Evolutionary conservation across 2,329 filamentous ascomycete species (phyloP).

Genomic region (Colletotrichum tabaci): DNA sequence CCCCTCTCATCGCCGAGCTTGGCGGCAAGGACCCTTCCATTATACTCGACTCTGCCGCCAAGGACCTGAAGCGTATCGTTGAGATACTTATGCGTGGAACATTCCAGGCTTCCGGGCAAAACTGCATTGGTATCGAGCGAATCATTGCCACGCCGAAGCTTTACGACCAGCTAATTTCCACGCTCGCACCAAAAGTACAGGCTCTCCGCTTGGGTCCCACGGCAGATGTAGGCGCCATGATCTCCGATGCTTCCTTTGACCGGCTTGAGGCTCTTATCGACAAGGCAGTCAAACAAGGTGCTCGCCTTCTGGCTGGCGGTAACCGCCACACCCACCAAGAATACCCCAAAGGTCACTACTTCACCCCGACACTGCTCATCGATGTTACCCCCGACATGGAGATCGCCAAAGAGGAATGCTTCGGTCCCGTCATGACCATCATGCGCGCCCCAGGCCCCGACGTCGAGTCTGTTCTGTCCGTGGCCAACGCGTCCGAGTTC

Average conservation of each 20-base stretch:
- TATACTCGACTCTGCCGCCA: slow-evolving; percentile 82
- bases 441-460: slow-evolving; percentile 79
- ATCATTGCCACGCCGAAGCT: slow-evolving; percentile 85
- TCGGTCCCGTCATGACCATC: slow-evolving; percentile 90
- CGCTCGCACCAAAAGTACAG: slow-evolving; percentile 81
- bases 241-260: slow-evolving; percentile 83
- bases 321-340: slow-evolving; percentile 79
- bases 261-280: slow-evolving; percentile 82
- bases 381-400: slow-evolving; percentile 89
- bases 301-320: slow-evolving; percentile 86
- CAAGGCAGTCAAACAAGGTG: slow-evolving; percentile 84
- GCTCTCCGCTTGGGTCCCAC: slow-evolving; percentile 82
- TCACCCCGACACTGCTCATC: slow-evolving; percentile 89
- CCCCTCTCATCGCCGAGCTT: slow-evolving; percentile 89
- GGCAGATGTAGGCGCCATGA: slow-evolving; percentile 90
- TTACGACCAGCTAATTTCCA: slow-evolving; percentile 80
- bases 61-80: slow-evolving; percentile 79
- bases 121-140: slow-evolving; percentile 97
- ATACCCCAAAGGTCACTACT: slow-evolving; percentile 89
- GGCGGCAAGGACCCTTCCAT: slow-evolving; percentile 96
- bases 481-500: slow-evolving; percentile 89
- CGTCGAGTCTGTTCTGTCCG: slow-evolving; percentile 74
- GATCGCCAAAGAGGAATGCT: slow-evolving; percentile 92
- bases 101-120: slow-evolving; percentile 96
- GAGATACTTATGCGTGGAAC: slow-evolving; percentile 91